Percentiles rank a stretch among this genome's conserved stretches.
These are phyloP conservation scores for Macrophomina phaseolina DNA, from an alignment of 2,329 filamentous ascomycete species.

Conservation along the genomic window DNA sequence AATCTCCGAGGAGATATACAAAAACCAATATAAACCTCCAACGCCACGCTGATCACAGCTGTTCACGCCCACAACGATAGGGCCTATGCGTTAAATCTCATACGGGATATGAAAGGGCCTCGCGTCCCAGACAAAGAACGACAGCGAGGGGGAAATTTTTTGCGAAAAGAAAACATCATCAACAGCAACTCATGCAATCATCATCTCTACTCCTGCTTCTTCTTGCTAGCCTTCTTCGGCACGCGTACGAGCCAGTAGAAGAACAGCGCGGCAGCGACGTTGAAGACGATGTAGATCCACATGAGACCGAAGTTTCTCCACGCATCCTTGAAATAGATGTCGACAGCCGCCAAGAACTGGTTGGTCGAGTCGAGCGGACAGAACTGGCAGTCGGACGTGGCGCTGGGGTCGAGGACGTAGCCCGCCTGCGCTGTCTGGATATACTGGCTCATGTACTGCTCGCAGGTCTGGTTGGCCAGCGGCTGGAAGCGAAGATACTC, in stretches of 20 bases:
- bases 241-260: constrained; percentile 62
- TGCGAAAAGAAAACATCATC: not conserved
- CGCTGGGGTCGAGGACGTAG: constrained; percentile 43
- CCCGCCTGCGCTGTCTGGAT: constrained; percentile 43
- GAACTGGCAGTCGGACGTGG: constrained; percentile 45
- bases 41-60: constrained; percentile 16
- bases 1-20: not conserved
- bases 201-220: constrained; percentile 18
- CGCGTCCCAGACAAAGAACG: constrained; percentile 6
- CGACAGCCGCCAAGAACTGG: constrained; percentile 48
- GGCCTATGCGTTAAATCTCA: constrained; percentile 8
- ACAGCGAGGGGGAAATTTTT: not conserved
- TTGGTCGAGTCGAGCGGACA: constrained; percentile 52
- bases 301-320: constrained; percentile 64
- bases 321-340: constrained; percentile 49
- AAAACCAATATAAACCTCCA: not conserved
- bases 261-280: constrained; percentile 52
- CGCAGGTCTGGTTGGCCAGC: constrained; percentile 62
- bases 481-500: constrained; percentile 71
- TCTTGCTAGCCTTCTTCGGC: constrained; percentile 50
- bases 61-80: not conserved
- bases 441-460: constrained; percentile 55
- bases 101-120: not conserved
- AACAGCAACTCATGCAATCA: not conserved
- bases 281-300: constrained; percentile 59